phyloP scores from a whole-genome alignment of 2,329 filamentous ascomycete genomes.

The Hymenoscyphus fraxineus region DNA sequence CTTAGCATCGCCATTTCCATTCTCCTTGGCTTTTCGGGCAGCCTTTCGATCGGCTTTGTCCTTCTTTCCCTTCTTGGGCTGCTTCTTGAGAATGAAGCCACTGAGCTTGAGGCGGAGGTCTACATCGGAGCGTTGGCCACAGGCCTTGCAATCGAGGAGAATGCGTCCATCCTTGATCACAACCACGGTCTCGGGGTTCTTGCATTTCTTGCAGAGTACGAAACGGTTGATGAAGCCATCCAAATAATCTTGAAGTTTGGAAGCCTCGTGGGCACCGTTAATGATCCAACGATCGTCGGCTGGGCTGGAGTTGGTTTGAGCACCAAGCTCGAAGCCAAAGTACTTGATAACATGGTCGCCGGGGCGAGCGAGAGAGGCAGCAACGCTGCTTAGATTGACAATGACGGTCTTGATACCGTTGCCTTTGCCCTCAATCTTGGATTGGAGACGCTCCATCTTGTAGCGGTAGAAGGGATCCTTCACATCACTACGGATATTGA shows the following conservation, averaged over 20 bases:
- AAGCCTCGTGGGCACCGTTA: constrained; percentile 93
- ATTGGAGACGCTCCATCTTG: constrained; percentile 99
- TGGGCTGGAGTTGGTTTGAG: constrained; percentile 96
- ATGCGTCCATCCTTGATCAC: constrained; percentile 92
- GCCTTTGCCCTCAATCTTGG: constrained; percentile 99
- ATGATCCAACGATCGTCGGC: constrained; percentile 99
- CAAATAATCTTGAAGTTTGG: constrained; percentile 95
- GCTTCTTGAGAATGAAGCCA: constrained; percentile 95
- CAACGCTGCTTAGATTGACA: constrained; percentile 93
- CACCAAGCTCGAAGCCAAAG: constrained; percentile 97
- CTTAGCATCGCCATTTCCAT: constrained; percentile 49
- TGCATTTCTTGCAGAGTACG: constrained; percentile 99
- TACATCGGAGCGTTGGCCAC: constrained; percentile 86
- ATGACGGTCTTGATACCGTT: constrained; percentile 99
- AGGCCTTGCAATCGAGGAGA: constrained; percentile 96
- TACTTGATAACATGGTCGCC: constrained; percentile 98
- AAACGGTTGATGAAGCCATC: constrained; percentile 99
- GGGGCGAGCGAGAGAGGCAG: constrained; percentile 85
- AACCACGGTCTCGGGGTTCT: constrained; percentile 97
- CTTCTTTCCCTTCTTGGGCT: constrained; percentile 91
- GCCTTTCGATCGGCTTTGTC: constrained; percentile 92
- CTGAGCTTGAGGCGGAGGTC: constrained; percentile 93
- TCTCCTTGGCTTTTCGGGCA: constrained; percentile 77
- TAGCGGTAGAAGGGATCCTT: constrained; percentile 99
- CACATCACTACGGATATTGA: constrained; percentile 98